Conservation (phyloP, 306 rosid species). For the Canavalia gladiata region DNA sequence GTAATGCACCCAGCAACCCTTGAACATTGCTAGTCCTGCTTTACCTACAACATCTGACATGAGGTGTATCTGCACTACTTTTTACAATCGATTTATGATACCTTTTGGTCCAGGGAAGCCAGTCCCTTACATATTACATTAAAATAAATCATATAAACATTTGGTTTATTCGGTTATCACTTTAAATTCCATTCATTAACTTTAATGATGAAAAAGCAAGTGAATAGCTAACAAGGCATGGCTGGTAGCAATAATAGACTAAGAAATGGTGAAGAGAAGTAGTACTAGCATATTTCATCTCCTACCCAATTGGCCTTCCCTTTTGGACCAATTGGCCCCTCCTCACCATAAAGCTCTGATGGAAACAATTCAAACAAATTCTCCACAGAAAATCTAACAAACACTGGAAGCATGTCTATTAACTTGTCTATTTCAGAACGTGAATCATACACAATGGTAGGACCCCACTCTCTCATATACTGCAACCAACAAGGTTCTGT, state of each 20-base stretch:
- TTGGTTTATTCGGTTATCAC: not conserved
- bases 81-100: not conserved
- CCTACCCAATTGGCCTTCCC: constrained; percentile 64
- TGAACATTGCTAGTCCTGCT: too few relatives aligned
- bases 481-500: constrained; percentile 84
- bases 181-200: not conserved
- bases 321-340: constrained; percentile 91
- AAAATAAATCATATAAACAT: not conserved
- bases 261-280: not conserved
- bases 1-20: too few relatives aligned
- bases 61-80: too few relatives aligned
- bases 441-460: constrained; percentile 68
- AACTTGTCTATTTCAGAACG: constrained; percentile 74
- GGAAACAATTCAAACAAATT: constrained; percentile 75
- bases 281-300: constrained; percentile 9
- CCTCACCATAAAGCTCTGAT: constrained; percentile 83
- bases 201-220: too few relatives aligned
- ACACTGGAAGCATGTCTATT: constrained; percentile 67
- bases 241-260: not conserved
- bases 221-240: not conserved
- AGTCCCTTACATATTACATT: not conserved
- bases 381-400: constrained; percentile 77
- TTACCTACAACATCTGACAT: too few relatives aligned
- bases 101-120: not conserved
- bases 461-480: constrained; percentile 92